These are phyloP conservation scores for Acacia acuminata DNA, from an alignment of 306 rosid genomes.

Conservation along the genomic window DNA sequence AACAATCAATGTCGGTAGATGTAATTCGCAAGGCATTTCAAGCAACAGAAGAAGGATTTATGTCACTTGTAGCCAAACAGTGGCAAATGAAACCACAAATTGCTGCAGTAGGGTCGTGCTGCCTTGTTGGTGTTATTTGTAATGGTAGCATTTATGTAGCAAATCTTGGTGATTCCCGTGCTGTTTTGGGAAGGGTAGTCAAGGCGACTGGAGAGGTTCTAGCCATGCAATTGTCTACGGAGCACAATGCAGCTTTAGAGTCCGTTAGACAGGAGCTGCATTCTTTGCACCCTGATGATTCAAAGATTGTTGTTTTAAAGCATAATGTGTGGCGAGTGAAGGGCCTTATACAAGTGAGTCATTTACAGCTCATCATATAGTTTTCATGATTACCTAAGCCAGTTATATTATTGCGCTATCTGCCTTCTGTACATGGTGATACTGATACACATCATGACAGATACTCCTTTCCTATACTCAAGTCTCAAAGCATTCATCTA, in stretches of 20 bases:
- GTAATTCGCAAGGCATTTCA: conserved; percentile 71
- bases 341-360: conserved; percentile 67
- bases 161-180: conserved; percentile 75
- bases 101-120: conserved; percentile 81
- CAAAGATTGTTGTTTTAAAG: conserved; percentile 67
- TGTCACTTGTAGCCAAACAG: conserved; percentile 59
- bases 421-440: background rate
- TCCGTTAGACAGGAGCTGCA: conserved; percentile 73
- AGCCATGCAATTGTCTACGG: conserved; percentile 61
- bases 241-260: conserved; percentile 67
- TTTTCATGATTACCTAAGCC: background rate
- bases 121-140: conserved; percentile 69
- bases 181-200: conserved; percentile 68
- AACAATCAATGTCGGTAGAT: conserved; percentile 59
- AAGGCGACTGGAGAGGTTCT: conserved; percentile 68
- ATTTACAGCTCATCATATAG: background rate
- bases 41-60: conserved; percentile 75
- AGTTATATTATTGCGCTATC: background rate
- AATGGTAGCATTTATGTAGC: conserved; percentile 62
- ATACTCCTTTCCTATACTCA: background rate
- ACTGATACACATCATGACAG: background rate
- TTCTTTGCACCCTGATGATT: conserved; percentile 69
- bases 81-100: conserved; percentile 71
- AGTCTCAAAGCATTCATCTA: background rate
- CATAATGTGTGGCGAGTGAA: conserved; percentile 85